These are phyloP conservation scores for Cyberlindnera xishuangbannaensis DNA, from an alignment of 805 yeast species.

Conservation along the genomic window DNA sequence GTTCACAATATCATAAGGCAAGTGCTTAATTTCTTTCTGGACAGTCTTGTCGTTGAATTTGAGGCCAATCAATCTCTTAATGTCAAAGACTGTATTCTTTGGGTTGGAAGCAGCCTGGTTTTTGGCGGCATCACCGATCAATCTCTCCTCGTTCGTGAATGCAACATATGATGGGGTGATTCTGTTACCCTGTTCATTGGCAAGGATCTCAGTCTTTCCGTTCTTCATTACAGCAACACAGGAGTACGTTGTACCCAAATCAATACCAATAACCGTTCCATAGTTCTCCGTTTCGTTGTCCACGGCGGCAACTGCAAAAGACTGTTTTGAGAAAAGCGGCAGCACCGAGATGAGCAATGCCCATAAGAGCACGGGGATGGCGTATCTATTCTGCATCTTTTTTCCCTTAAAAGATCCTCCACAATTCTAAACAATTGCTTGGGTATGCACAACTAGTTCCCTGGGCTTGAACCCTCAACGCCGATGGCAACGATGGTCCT, in stretches of 20 bases:
- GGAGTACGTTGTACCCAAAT: slow-evolving; percentile 95
- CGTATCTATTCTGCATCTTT: slow-evolving; percentile 24
- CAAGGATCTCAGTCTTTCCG: slow-evolving; percentile 87
- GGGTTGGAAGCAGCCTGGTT: slow-evolving; percentile 93
- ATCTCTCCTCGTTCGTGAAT: slow-evolving; percentile 85
- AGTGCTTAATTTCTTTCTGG: slow-evolving; percentile 74
- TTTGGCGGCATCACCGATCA: slow-evolving; percentile 95
- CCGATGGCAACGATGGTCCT: no score
- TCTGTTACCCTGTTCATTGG: slow-evolving; percentile 96
- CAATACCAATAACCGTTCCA: slow-evolving; percentile 84
- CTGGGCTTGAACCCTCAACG: no score
- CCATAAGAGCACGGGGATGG: slow-evolving; percentile 29
- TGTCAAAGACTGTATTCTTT: slow-evolving; percentile 79
- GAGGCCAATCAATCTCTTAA: slow-evolving; percentile 87
- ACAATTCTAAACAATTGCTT: no score
- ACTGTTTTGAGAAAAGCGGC: slow-evolving; percentile 19
- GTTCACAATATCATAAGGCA: slow-evolving; percentile 69
- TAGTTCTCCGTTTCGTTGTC: slow-evolving; percentile 38
- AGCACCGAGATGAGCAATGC: slow-evolving; percentile 24
- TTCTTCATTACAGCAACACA: slow-evolving; percentile 88
- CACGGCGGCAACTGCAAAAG: slow-evolving; percentile 23
- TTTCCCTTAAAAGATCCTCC: background rate
- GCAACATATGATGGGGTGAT: slow-evolving; percentile 95
- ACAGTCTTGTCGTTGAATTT: slow-evolving; percentile 72
- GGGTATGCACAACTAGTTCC: no score